These are phyloP conservation scores for Cardiospermum halicacabum DNA, from an alignment of 345 rosid genomes.

Conservation along the genomic window DNA sequence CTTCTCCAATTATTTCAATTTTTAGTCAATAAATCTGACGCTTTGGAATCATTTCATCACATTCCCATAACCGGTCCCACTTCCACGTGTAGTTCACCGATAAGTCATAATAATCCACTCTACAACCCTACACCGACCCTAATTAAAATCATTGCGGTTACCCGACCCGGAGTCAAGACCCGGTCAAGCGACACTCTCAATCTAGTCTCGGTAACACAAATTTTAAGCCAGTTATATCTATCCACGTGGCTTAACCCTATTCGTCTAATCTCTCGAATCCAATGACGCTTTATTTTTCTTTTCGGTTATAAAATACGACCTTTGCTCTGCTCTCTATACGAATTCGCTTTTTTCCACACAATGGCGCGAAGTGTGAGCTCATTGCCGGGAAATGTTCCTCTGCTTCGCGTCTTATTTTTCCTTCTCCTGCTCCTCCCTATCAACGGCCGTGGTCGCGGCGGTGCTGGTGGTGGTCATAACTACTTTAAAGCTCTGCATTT, in stretches of 20 bases:
- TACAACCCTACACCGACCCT: slow-evolving; percentile 2
- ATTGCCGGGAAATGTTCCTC: slow-evolving; percentile 21
- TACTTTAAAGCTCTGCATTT: slow-evolving; percentile 78
- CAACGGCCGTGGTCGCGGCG: slow-evolving; percentile 35
- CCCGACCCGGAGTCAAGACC: slow-evolving; percentile 15
- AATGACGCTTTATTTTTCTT: slow-evolving; percentile 42
- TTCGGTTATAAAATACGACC: slow-evolving; percentile 40
- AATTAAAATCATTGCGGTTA: background rate
- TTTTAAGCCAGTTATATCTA: slow-evolving; percentile 16
- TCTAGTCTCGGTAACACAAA: slow-evolving; percentile 37
- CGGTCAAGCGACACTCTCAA: slow-evolving; percentile 52
- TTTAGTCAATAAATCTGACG: slow-evolving; percentile 14
- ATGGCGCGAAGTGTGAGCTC: slow-evolving; percentile 70
- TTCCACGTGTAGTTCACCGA: slow-evolving; percentile 31
- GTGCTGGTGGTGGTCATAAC: slow-evolving; percentile 39
- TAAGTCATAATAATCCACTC: slow-evolving; percentile 25
- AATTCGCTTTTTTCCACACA: background rate
- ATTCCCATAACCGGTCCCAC: slow-evolving; percentile 8
- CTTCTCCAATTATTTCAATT: background rate
- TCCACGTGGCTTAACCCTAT: slow-evolving; percentile 46
- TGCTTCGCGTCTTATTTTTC: slow-evolving; percentile 18
- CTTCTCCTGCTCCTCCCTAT: slow-evolving; percentile 27
- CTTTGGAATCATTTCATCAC: slow-evolving; percentile 15
- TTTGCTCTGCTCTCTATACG: slow-evolving; percentile 8
- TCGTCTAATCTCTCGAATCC: slow-evolving; percentile 62